Conservation (phyloP, 176 grass and related monocot species). For the Saccharum officinarum region DNA sequence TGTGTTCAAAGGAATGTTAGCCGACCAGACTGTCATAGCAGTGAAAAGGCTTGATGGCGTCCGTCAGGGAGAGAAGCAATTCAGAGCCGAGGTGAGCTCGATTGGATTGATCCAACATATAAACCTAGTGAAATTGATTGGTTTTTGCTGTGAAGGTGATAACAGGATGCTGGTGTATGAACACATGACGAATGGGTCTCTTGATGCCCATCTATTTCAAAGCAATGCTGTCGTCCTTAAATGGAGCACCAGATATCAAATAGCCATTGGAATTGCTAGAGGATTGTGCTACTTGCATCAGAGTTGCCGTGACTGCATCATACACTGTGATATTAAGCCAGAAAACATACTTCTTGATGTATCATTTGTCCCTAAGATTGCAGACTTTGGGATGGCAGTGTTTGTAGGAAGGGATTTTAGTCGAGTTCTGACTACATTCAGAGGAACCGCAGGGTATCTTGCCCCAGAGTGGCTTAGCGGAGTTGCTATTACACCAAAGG, state of each 20-base stretch:
- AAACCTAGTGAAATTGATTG: background rate
- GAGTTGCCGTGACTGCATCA: constrained; percentile 43
- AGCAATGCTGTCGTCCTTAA: background rate
- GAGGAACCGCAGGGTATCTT: constrained; percentile 54
- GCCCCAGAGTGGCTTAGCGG: constrained; percentile 50
- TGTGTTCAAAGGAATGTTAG: background rate
- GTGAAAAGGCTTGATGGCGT: background rate
- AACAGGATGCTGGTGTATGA: background rate
- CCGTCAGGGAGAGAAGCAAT: background rate
- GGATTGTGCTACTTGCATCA: constrained; percentile 47
- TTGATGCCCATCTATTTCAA: background rate
- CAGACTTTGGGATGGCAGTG: constrained; percentile 53
- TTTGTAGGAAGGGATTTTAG: constrained; percentile 49
- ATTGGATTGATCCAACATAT: background rate
- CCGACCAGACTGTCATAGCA: background rate
- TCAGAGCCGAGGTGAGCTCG: background rate
- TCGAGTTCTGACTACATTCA: constrained; percentile 38
- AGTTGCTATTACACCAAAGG: constrained; percentile 37
- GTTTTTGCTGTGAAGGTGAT: background rate
- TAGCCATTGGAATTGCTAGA: constrained; percentile 28
- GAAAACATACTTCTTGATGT: constrained; percentile 32
- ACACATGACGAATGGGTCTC: background rate
- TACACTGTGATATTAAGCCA: constrained; percentile 53
- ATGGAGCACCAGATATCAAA: background rate
- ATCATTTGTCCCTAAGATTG: constrained; percentile 40